Base-by-base conservation (phyloP, 768 basidiomycete species). In the Clitopilus hobsonii region DNA sequence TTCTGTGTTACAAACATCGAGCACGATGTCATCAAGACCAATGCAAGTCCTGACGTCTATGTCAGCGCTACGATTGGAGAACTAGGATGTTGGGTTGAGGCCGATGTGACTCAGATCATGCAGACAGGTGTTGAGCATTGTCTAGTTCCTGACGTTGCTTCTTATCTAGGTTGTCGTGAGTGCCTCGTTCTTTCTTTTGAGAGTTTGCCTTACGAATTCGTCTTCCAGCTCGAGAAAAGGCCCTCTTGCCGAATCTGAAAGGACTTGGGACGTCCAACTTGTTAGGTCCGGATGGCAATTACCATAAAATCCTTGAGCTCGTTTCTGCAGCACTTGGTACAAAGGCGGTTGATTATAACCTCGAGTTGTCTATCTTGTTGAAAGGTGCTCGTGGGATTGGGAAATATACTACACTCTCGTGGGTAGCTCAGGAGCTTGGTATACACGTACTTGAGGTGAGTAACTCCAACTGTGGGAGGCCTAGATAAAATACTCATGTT, bases 1-100 rank as follows among this genome's bases (percentile, higher is more conserved):
- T 98, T 98, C 67, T 72, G 84, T 54, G 76, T 98, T 49, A 89
- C 90, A 13, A 82, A 88, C 54, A 69, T 97, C 28, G 88, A 90
- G 27, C 82, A 85, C 63, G 83, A 84, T 51, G 70, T 84, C 0
- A 66, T 83, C 5, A 62, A 76, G 28, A 67, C 67, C 59, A 38
- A 65, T 53, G 56, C 64, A 58, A 55, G 59, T 18, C 56, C 66
- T 20, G 83, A 85, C 57, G 65, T 80, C 5, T 80, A 83, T 59
- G 72, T 79, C 22, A 81, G 83, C 14, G 78, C 78, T 1, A 76
- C 78, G 0, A 67, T 78, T 18, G 90, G 89, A 4, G 84, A 91
- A 61, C 65, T 94, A 16, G 96, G 96, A 0, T 95, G 89, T 63
- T 90, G 89, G 80, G 77, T 97, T 18, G 91, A 98, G 61, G 70